These are phyloP conservation scores for Ceratocystis variospora DNA, from an alignment of 2,329 filamentous ascomycete species.

Conservation along the genomic window DNA sequence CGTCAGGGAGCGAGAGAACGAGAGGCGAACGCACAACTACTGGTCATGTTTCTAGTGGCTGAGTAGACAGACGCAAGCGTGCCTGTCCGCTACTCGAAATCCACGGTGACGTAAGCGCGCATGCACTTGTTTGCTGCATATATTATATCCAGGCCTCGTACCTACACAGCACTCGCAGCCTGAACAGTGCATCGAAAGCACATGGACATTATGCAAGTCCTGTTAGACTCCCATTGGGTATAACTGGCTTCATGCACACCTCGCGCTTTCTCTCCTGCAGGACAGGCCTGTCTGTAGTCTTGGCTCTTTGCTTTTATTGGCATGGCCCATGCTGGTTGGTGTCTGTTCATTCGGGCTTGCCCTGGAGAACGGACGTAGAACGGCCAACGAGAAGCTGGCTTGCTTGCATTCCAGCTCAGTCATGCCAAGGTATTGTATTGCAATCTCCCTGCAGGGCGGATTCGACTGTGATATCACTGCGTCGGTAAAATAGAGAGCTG, in stretches of 20 bases:
- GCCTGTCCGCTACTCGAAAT: too few species aligned
- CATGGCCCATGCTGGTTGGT: background rate
- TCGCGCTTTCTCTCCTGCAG: background rate
- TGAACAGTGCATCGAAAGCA: too few species aligned
- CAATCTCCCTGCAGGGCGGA: background rate
- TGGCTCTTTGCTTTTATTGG: background rate
- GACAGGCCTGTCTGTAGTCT: background rate
- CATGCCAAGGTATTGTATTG: background rate
- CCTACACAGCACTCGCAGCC: too few species aligned
- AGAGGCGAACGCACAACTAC: background rate
- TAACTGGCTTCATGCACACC: background rate
- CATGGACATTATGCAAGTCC: background rate
- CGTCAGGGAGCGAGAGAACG: background rate
- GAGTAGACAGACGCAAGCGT: background rate
- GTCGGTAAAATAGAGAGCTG: background rate
- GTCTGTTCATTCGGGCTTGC: slow-evolving; percentile 1
- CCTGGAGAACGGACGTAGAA: background rate
- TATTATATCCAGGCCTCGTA: too few species aligned
- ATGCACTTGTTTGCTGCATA: too few species aligned
- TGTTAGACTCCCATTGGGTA: background rate
- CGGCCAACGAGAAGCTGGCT: background rate
- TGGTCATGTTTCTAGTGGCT: background rate
- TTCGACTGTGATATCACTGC: background rate
- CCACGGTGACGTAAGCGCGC: too few species aligned
- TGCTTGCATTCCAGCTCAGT: background rate